Evolutionary conservation across 1,284 basidiomycete genomes (phyloP).

Genomic region (Ustanciosporium gigantosporum): DNA sequence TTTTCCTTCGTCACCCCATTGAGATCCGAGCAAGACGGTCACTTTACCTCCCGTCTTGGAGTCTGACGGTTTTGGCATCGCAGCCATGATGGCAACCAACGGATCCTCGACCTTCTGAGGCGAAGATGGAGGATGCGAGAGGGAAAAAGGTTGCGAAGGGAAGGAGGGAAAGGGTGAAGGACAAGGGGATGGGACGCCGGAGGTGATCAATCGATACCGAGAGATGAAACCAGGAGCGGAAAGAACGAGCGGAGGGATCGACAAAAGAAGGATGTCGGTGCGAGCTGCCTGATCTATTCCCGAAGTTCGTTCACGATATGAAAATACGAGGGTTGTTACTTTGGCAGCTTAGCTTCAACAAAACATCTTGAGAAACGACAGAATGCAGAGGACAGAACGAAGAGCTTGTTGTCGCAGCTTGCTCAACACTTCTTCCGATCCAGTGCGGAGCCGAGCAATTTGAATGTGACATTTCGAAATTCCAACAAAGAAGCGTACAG

Average conservation of each 20-base stretch:
- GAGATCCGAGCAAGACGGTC: conserved; percentile 58
- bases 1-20: conserved; percentile 61
- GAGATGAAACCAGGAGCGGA: conserved; percentile 38
- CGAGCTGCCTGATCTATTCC: not conserved
- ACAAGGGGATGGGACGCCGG: not conserved
- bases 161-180: not conserved
- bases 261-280: not conserved
- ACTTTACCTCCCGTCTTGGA: conserved; percentile 52
- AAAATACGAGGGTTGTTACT: too few relatives aligned
- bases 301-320: too few relatives aligned
- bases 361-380: too few relatives aligned
- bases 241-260: too few relatives aligned
- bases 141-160: conserved; percentile 17
- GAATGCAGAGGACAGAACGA: too few relatives aligned
- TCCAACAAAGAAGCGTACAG: too few relatives aligned
- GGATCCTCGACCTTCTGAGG: not conserved
- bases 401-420: too few relatives aligned
- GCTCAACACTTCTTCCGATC: too few relatives aligned
- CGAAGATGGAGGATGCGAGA: not conserved
- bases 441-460: too few relatives aligned
- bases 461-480: too few relatives aligned
- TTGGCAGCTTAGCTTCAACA: too few relatives aligned
- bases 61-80: conserved; percentile 56
- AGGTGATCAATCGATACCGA: conserved; percentile 49
- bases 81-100: conserved; percentile 49